phyloP scores from a whole-genome alignment of 179 eudicot genomes.

The Amaranthus tricolor region DNA sequence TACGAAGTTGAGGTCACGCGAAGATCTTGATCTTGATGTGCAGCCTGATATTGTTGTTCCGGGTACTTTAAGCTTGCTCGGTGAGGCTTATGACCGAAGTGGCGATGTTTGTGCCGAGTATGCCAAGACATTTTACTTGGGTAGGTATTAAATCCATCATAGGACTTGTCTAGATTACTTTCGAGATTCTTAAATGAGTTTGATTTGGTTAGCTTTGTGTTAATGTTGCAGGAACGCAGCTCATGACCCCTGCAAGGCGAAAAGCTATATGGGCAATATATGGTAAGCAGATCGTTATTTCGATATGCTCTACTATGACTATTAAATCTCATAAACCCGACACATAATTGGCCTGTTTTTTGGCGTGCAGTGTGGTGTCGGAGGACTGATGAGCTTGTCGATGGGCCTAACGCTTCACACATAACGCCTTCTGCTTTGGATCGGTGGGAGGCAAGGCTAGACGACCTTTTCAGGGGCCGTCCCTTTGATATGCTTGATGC shows the following conservation, averaged over 20 bases:
- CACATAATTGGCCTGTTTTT: neutral
- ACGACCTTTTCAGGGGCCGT: conserved; percentile 63
- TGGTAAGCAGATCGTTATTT: conserved; percentile 39
- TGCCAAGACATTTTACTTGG: conserved; percentile 97
- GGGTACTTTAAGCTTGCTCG: conserved; percentile 70
- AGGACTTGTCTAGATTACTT: neutral
- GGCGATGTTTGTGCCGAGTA: conserved; percentile 96
- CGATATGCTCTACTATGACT: neutral
- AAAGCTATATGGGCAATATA: conserved; percentile 93
- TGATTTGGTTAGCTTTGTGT: conserved; percentile 10
- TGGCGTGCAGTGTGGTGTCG: conserved; percentile 74
- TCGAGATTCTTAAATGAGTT: neutral
- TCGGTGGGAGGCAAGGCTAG: conserved; percentile 73
- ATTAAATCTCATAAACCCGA: neutral
- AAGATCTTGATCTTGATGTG: conserved; percentile 59
- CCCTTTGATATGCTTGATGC: conserved; percentile 88
- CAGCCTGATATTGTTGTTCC: conserved; percentile 86
- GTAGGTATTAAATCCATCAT: conserved; percentile 37
- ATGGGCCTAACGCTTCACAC: conserved; percentile 83
- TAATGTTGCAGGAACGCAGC: conserved; percentile 60
- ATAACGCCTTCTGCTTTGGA: conserved; percentile 72
- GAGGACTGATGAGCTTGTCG: conserved; percentile 84
- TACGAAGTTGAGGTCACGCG: conserved; percentile 42
- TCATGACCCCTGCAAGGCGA: conserved; percentile 80
- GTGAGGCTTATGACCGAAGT: conserved; percentile 94